phyloP scores from a whole-genome alignment of 2,329 filamentous ascomycete genomes.

The Leptographium radiaticola region DNA sequence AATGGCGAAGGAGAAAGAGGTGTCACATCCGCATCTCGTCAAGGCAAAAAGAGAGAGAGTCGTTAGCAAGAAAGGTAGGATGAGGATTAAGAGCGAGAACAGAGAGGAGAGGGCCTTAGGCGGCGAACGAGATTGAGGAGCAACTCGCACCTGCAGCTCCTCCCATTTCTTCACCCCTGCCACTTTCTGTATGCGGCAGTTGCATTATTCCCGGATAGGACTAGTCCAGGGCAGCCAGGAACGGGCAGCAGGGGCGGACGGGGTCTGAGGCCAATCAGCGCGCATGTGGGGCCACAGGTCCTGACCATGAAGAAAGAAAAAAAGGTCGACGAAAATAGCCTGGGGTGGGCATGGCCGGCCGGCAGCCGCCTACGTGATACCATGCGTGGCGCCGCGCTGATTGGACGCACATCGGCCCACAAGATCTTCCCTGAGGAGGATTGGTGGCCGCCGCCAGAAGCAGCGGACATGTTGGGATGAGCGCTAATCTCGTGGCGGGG shows the following conservation, averaged over 20 bases:
- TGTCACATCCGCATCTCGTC: slow-evolving; percentile 6
- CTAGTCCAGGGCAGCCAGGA: slow-evolving; percentile 2
- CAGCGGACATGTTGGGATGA: slow-evolving; percentile 1
- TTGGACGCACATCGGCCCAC: neutral
- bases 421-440: neutral
- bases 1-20: neutral
- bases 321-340: neutral
- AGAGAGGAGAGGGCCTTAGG: neutral
- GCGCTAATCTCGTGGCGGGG: slow-evolving; percentile 11
- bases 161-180: neutral
- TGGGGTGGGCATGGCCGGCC: neutral
- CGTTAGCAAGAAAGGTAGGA: neutral
- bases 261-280: neutral
- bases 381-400: neutral
- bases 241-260: neutral
- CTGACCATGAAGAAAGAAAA: neutral
- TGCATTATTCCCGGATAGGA: neutral
- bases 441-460: slow-evolving; percentile 3
- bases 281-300: neutral
- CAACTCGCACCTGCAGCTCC: neutral
- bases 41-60: neutral
- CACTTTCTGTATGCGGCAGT: neutral
- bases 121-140: neutral
- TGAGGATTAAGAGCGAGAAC: neutral
- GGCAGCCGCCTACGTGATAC: too few species aligned